phyloP scores from a whole-genome alignment of 1,139 yeast species.

The Candida glucosophila region DNA sequence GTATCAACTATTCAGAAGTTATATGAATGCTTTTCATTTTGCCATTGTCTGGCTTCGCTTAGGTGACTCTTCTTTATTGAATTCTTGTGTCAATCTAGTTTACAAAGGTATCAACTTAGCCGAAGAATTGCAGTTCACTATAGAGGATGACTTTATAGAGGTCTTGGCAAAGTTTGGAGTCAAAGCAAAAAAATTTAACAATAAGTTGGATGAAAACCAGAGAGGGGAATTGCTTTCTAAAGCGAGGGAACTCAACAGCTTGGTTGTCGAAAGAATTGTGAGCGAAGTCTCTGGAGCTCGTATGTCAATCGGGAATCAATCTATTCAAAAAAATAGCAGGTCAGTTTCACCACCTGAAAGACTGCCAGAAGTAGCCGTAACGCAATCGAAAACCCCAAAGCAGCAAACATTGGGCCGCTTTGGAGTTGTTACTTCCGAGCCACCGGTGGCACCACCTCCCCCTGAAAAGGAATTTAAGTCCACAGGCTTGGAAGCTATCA shows the following conservation, averaged over 20 bases:
- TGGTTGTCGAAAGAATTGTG: slow-evolving; percentile 44
- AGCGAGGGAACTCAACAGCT: slow-evolving; percentile 46
- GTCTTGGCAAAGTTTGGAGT: slow-evolving; percentile 54
- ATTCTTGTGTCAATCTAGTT: slow-evolving; percentile 67
- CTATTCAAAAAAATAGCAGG: slow-evolving; percentile 4
- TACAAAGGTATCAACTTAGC: slow-evolving; percentile 61
- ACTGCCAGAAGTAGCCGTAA: slow-evolving; percentile 13
- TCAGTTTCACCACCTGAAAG: background rate
- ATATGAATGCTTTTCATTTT: slow-evolving; percentile 45
- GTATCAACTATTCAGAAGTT: slow-evolving; percentile 21
- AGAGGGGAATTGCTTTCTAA: slow-evolving; percentile 46
- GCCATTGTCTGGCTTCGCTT: slow-evolving; percentile 75
- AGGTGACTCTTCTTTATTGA: slow-evolving; percentile 67
- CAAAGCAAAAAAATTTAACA: slow-evolving; percentile 57
- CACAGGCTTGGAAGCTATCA: slow-evolving; percentile 30
- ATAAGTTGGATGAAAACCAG: slow-evolving; percentile 54
- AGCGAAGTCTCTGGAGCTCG: slow-evolving; percentile 31
- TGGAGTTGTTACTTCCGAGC: slow-evolving; percentile 29
- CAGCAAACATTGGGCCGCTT: slow-evolving; percentile 46
- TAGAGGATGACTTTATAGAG: slow-evolving; percentile 42
- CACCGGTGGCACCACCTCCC: slow-evolving; percentile 35
- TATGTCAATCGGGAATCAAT: slow-evolving; percentile 3
- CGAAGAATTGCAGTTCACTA: slow-evolving; percentile 36
- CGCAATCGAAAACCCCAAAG: slow-evolving; percentile 15
- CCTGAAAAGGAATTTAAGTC: slow-evolving; percentile 25